Evolutionary conservation across 805 yeast genomes (phyloP).

Genomic region (Sugiyamaella lignohabitans): DNA sequence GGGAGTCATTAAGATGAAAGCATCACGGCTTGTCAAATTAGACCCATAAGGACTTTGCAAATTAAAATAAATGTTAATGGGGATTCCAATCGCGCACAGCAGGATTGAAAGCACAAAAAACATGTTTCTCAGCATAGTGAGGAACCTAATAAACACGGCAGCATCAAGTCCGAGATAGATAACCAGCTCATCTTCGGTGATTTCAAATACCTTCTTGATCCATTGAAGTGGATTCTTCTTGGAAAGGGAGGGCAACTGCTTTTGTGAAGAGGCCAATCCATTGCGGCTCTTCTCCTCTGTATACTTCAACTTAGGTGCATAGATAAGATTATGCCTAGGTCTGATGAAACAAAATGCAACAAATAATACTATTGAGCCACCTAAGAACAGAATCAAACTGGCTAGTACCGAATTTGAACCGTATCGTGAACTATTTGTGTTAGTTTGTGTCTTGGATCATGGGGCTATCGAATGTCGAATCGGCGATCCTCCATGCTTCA

Average conservation of each 20-base stretch:
- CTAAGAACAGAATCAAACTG: conserved; percentile 31
- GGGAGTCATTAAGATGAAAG: conserved; percentile 34
- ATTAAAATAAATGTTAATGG: conserved; percentile 33
- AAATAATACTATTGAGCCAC: conserved; percentile 27
- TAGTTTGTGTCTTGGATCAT: not conserved
- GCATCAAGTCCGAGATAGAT: conserved; percentile 33
- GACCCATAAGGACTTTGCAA: conserved; percentile 20
- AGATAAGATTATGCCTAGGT: conserved; percentile 28
- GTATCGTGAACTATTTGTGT: conserved; percentile 20
- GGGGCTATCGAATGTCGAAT: not conserved
- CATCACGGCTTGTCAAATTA: conserved; percentile 25
- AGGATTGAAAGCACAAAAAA: conserved; percentile 29
- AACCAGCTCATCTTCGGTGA: conserved; percentile 24
- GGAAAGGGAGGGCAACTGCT: conserved; percentile 7
- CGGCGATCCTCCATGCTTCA: not conserved
- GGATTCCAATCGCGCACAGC: conserved; percentile 31
- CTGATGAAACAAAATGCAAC: conserved; percentile 27
- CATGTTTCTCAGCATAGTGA: conserved; percentile 29
- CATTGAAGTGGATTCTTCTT: conserved; percentile 20
- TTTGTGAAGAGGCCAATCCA: conserved; percentile 15
- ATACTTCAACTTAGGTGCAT: conserved; percentile 28
- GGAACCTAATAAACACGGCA: conserved; percentile 28
- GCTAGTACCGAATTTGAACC: conserved; percentile 33
- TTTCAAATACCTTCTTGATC: conserved; percentile 20
- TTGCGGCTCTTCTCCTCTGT: not conserved